Percentiles rank a stretch among this genome's conserved stretches.
Conservation (phyloP, 805 yeast genomes). For the Lachancea nothofagi region DNA sequence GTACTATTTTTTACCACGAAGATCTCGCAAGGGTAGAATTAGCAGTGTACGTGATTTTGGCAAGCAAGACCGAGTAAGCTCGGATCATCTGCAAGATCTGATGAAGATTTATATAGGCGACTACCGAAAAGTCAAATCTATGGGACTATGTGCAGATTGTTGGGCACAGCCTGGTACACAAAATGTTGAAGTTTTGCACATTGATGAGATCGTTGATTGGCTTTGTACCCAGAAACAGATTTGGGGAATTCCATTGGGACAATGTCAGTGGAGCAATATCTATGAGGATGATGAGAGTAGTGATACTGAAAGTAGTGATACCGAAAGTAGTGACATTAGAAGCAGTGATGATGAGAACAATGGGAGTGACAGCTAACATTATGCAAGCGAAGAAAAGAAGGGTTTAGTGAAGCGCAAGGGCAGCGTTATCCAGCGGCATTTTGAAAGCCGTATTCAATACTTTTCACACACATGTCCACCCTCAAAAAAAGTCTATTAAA, state of each 20-base stretch:
- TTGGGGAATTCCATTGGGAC: constrained; percentile 73
- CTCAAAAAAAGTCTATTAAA: too few relatives aligned
- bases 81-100: constrained; percentile 13
- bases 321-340: neutral
- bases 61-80: constrained; percentile 38
- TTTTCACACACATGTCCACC: too few relatives aligned
- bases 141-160: constrained; percentile 35
- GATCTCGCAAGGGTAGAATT: neutral
- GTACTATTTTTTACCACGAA: constrained; percentile 22
- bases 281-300: constrained; percentile 28
- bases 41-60: constrained; percentile 38
- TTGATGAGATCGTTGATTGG: constrained; percentile 73
- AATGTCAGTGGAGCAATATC: constrained; percentile 35
- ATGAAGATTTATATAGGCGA: constrained; percentile 59
- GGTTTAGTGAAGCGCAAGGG: too few relatives aligned
- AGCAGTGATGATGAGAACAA: neutral
- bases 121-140: constrained; percentile 56
- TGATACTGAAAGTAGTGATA: constrained; percentile 6
- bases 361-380: neutral
- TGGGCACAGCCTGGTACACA: constrained; percentile 26
- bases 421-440: too few relatives aligned
- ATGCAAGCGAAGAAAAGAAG: too few relatives aligned
- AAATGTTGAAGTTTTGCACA: constrained; percentile 36
- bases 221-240: constrained; percentile 53
- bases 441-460: too few relatives aligned